These are phyloP conservation scores for Cynanchum wilfordii DNA, from an alignment of 257 asterid species.

Conservation along the genomic window DNA sequence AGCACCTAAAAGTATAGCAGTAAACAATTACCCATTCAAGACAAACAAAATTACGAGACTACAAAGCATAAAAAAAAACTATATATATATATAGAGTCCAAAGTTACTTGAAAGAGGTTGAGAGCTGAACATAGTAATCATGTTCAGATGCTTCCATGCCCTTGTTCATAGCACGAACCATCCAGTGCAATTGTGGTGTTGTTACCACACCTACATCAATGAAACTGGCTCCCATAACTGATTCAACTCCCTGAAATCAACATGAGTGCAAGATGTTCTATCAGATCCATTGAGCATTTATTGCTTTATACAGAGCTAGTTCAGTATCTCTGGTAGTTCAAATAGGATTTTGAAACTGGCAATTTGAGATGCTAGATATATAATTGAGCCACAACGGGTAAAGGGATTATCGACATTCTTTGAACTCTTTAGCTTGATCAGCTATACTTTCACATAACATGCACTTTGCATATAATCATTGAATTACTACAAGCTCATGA, in stretches of 20 bases:
- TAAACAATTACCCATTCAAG: neutral
- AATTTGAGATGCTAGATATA: neutral
- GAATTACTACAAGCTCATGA: neutral
- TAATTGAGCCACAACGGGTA: neutral
- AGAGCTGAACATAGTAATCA: constrained; percentile 58
- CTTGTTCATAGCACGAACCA: constrained; percentile 77
- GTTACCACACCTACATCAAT: constrained; percentile 72
- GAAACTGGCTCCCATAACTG: constrained; percentile 56
- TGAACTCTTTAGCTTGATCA: neutral
- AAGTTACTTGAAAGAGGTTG: constrained; percentile 66
- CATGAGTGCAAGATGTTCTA: neutral
- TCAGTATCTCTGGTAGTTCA: neutral
- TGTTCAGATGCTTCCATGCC: constrained; percentile 66
- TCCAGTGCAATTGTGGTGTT: constrained; percentile 97
- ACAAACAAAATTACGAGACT: neutral
- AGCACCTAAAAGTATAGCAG: constrained; percentile 40
- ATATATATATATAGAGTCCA: constrained; percentile 6
- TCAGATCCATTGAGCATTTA: neutral
- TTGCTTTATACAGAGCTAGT: neutral
- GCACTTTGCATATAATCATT: neutral
- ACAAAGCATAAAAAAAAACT: neutral
- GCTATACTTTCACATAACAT: neutral
- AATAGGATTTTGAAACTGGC: neutral
- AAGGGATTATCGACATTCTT: neutral
- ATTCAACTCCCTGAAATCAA: constrained; percentile 53